These are phyloP conservation scores for Diaporthe citrichinensis DNA, from an alignment of 2,329 filamentous ascomycete species.

Conservation along the genomic window DNA sequence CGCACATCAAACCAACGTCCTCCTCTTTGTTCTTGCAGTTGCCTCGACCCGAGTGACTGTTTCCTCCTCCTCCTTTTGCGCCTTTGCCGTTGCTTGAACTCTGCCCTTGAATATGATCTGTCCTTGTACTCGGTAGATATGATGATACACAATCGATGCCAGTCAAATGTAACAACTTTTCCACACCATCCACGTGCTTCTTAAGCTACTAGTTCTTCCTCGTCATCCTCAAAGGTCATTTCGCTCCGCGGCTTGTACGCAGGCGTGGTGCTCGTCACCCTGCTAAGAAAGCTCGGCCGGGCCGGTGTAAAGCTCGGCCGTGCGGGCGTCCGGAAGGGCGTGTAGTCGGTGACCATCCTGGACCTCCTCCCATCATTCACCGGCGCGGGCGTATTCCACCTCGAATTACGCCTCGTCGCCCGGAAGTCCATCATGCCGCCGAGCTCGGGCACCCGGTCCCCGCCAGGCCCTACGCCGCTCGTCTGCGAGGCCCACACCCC, in stretches of 20 bases:
- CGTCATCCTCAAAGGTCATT: slow-evolving; percentile 39
- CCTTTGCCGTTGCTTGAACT: neutral
- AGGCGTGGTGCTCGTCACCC: slow-evolving; percentile 37
- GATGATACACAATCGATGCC: slow-evolving; percentile 33
- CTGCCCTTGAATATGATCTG: slow-evolving; percentile 12
- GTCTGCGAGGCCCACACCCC: slow-evolving; percentile 46
- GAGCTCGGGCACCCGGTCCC: slow-evolving; percentile 41
- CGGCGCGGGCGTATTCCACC: slow-evolving; percentile 41
- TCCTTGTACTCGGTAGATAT: slow-evolving; percentile 34
- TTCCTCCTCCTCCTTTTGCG: neutral
- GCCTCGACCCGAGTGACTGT: neutral
- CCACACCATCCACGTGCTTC: neutral
- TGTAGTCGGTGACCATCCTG: slow-evolving; percentile 38
- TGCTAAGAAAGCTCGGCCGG: slow-evolving; percentile 35
- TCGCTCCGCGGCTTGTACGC: slow-evolving; percentile 40
- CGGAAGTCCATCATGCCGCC: slow-evolving; percentile 40
- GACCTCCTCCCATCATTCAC: slow-evolving; percentile 25
- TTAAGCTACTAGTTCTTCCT: slow-evolving; percentile 28
- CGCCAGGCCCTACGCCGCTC: slow-evolving; percentile 38
- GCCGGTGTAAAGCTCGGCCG: slow-evolving; percentile 31
- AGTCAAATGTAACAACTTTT: slow-evolving; percentile 22
- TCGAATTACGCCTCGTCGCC: slow-evolving; percentile 38
- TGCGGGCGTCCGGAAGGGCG: slow-evolving; percentile 39
- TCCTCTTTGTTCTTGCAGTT: neutral
- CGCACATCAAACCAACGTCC: slow-evolving; percentile 3